Conservation (phyloP, 768 basidiomycete genomes). For the Chalciporus pseudorubinellus region DNA sequence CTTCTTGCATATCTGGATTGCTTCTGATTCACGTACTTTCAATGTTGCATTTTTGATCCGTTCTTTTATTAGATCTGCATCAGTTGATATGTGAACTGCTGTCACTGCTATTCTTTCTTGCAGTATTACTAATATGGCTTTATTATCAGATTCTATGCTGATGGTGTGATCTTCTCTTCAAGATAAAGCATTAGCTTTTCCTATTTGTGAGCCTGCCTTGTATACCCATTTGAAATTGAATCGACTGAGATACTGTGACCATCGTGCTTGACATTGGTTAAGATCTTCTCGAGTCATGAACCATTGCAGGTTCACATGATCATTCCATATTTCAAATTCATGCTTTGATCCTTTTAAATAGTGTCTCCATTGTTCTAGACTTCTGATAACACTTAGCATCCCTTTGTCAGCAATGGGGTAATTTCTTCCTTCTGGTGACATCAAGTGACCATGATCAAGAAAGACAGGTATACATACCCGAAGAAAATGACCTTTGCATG, state of each 20-base stretch:
- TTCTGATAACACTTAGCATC: too few species aligned
- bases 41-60: background rate
- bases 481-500: too few species aligned
- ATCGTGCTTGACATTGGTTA: conserved; percentile 37
- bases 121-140: background rate
- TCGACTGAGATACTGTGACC: background rate
- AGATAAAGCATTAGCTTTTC: background rate
- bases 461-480: too few species aligned
- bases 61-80: background rate
- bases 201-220: background rate
- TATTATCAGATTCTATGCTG: background rate
- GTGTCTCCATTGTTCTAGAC: too few species aligned
- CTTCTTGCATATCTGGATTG: background rate
- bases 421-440: too few species aligned
- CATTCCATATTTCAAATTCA: too few species aligned
- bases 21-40: background rate
- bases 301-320: background rate
- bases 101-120: background rate
- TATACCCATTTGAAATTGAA: background rate
- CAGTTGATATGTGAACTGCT: background rate
- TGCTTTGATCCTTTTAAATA: background rate
- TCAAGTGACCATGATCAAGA: too few species aligned
- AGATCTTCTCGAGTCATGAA: conserved; percentile 33
- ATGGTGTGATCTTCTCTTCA: background rate
- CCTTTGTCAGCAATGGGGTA: too few species aligned